A percentile compares a stretch with the other conserved stretches of the same genome.
phyloP scores from a whole-genome alignment of 495 filamentous ascomycete species.

The Physcia stellaris region DNA sequence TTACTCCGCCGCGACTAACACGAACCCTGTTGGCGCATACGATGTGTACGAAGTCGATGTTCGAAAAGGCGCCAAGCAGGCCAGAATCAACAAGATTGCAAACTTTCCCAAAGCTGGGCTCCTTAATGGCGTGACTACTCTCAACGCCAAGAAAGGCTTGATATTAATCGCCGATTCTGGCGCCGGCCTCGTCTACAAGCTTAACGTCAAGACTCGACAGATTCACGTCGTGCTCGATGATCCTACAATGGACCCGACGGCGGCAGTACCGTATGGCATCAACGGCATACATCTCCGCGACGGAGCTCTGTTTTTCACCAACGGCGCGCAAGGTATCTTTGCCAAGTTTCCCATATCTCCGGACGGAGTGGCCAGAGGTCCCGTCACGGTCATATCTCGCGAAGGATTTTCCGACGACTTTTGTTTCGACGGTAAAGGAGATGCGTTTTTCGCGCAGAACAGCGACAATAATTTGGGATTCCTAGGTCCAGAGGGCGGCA shows the following conservation, averaged over 20 bases:
- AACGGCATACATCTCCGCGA: slow-evolving; percentile 21
- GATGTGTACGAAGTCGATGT: slow-evolving; percentile 4
- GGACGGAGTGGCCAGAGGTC: slow-evolving; percentile 12
- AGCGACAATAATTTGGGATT: slow-evolving; percentile 10
- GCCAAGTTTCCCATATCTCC: slow-evolving; percentile 15
- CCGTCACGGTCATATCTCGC: slow-evolving; percentile 5
- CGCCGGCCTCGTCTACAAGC: slow-evolving; percentile 18
- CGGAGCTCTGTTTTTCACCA: slow-evolving; percentile 24
- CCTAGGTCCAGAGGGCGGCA: neutral
- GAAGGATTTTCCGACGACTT: slow-evolving; percentile 18
- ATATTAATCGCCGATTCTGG: slow-evolving; percentile 15
- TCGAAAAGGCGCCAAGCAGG: neutral
- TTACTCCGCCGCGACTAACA: neutral
- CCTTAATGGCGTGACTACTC: slow-evolving; percentile 5
- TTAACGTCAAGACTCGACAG: slow-evolving; percentile 13
- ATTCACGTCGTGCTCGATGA: slow-evolving; percentile 14
- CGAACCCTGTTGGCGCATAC: neutral
- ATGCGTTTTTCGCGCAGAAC: slow-evolving; percentile 11
- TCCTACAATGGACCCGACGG: slow-evolving; percentile 18
- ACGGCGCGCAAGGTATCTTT: slow-evolving; percentile 20
- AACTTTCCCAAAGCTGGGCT: neutral
- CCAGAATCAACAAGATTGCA: slow-evolving; percentile 3
- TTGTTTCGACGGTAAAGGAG: slow-evolving; percentile 11
- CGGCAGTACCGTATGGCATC: slow-evolving; percentile 17
- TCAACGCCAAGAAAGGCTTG: neutral